These are phyloP conservation scores for Patellifolia procumbens DNA, from an alignment of 179 eudicot genomes.

Conservation along the genomic window DNA sequence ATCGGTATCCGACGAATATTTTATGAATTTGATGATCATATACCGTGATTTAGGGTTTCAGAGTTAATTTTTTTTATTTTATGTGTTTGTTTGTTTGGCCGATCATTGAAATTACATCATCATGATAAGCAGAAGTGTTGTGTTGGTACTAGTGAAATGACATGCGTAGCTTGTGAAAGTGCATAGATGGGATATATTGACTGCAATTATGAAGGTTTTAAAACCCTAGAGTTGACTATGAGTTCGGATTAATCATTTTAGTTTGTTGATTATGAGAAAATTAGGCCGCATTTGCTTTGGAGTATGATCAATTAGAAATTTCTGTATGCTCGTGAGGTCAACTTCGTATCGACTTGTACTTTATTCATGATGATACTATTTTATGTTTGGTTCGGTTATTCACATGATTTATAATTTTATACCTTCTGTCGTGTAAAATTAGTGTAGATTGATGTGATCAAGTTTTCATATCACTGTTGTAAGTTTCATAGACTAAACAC, in stretches of 20 bases:
- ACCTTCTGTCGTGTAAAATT: background rate
- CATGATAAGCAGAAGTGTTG: background rate
- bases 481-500: background rate
- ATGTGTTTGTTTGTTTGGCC: no score
- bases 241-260: background rate
- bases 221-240: background rate
- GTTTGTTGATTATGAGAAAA: background rate
- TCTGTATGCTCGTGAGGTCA: background rate
- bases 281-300: background rate
- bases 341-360: background rate
- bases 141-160: background rate
- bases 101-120: background rate
- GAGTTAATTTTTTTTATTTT: background rate
- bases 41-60: constrained; percentile 5
- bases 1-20: background rate
- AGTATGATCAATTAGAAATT: background rate
- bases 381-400: background rate
- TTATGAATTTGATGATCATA: background rate
- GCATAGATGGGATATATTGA: background rate
- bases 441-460: background rate
- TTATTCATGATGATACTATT: background rate
- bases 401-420: background rate
- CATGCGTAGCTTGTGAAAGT: background rate
- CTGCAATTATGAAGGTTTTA: background rate
- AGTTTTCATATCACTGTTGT: no score